These are phyloP conservation scores for Tolypocladium tropicale DNA, from an alignment of 2,329 filamentous ascomycete species.

Conservation along the genomic window DNA sequence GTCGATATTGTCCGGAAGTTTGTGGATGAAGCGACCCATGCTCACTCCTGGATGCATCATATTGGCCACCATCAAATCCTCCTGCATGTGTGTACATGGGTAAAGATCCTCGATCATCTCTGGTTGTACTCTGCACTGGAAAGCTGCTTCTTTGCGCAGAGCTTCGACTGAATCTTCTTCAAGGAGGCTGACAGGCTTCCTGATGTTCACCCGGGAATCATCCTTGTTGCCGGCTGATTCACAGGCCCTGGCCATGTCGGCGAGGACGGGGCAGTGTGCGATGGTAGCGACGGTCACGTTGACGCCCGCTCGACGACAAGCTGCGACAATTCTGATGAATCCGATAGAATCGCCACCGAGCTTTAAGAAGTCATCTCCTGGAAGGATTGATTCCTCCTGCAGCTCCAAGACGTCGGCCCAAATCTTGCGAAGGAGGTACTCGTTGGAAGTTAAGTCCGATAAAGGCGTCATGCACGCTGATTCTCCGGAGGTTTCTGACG, in stretches of 20 bases:
- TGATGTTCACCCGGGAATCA: no score
- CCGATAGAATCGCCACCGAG: conserved; percentile 3
- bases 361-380: conserved; percentile 1
- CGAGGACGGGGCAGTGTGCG: background rate
- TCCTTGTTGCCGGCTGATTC: background rate
- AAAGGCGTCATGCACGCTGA: background rate
- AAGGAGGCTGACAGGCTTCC: background rate
- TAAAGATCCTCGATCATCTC: background rate
- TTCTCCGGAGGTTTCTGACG: background rate
- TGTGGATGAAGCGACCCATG: conserved; percentile 1
- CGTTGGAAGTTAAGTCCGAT: background rate
- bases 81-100: background rate
- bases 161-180: background rate
- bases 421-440: background rate
- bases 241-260: background rate
- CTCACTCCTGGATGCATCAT: background rate
- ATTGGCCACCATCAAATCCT: conserved; percentile 1
- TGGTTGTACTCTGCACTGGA: background rate
- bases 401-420: conserved; percentile 1
- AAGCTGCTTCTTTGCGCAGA: background rate
- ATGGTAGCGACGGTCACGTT: background rate
- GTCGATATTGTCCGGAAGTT: conserved; percentile 6
- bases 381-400: background rate
- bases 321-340: background rate
- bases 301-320: background rate